A percentile compares a stretch with the other conserved stretches of the same genome.
These are phyloP conservation scores for Oryza punctata DNA, from an alignment of 176 grass and related monocot species.

Conservation along the genomic window DNA sequence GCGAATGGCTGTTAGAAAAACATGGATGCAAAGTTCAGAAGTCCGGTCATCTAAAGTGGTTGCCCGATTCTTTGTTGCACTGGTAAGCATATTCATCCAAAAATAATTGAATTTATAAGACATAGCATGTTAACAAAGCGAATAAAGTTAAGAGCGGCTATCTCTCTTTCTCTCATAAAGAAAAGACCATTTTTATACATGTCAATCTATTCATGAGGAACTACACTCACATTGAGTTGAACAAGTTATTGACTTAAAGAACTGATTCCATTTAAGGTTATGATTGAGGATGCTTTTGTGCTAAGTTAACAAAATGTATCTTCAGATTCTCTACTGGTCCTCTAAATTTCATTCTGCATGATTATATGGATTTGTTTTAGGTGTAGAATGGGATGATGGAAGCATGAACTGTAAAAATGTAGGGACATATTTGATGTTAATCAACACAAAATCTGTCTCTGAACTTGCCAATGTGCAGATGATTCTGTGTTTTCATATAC, in stretches of 20 bases:
- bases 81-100: slow-evolving; percentile 67
- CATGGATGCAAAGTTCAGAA: slow-evolving; percentile 89
- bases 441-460: neutral
- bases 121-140: neutral
- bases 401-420: slow-evolving; percentile 14
- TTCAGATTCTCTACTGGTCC: neutral
- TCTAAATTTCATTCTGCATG: slow-evolving; percentile 23
- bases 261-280: slow-evolving; percentile 1
- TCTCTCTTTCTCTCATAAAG: neutral
- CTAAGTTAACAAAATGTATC: slow-evolving; percentile 3
- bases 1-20: slow-evolving; percentile 97
- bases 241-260: neutral
- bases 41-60: slow-evolving; percentile 79
- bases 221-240: neutral
- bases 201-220: neutral
- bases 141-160: neutral
- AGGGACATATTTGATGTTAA: neutral
- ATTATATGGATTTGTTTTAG: slow-evolving; percentile 2
- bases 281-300: neutral
- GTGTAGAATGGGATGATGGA: slow-evolving; percentile 12
- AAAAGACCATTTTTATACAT: neutral
- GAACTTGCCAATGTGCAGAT: slow-evolving; percentile 5
- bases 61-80: slow-evolving; percentile 92
- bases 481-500: neutral
- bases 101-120: neutral